phyloP scores from a whole-genome alignment of 139 green algal genomes.

The Klebsormidium nitens region DNA sequence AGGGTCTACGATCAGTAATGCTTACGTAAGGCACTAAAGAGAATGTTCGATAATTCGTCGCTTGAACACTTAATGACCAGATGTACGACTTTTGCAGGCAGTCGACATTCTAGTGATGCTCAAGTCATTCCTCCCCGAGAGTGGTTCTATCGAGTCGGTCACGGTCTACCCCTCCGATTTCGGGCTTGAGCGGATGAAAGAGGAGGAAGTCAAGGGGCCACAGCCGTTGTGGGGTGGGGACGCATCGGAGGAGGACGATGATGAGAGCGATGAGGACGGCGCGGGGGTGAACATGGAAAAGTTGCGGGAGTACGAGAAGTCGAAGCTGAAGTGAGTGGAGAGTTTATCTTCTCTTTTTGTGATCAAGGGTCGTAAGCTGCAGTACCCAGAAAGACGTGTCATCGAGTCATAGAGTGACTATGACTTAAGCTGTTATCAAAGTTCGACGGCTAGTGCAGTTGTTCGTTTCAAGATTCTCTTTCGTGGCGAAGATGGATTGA shows the following conservation, averaged over 20 bases:
- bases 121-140: conserved; percentile 64
- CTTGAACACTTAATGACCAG: too few species aligned
- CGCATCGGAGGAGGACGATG: conserved; percentile 12
- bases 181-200: conserved; percentile 80
- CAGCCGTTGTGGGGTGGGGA: conserved; percentile 35
- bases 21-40: too few species aligned
- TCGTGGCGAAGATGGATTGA: too few species aligned
- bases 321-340: conserved; percentile 57
- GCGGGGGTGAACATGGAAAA: conserved; percentile 47
- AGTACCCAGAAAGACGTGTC: too few species aligned
- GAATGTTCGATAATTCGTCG: too few species aligned
- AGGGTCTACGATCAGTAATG: too few species aligned
- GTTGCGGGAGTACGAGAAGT: conserved; percentile 77
- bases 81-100: conserved; percentile 50
- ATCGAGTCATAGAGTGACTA: too few species aligned
- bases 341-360: too few species aligned
- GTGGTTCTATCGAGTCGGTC: conserved; percentile 53
- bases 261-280: conserved; percentile 24
- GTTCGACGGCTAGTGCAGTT: too few species aligned
- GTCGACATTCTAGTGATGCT: conserved; percentile 77
- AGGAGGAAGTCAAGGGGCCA: conserved; percentile 69
- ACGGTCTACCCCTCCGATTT: conserved; percentile 92
- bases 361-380: too few species aligned
- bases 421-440: too few species aligned
- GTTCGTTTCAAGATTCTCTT: too few species aligned